Evolutionary conservation across 352 stramenopile species (phyloP).

Genomic region (Detonula confervacea): DNA sequence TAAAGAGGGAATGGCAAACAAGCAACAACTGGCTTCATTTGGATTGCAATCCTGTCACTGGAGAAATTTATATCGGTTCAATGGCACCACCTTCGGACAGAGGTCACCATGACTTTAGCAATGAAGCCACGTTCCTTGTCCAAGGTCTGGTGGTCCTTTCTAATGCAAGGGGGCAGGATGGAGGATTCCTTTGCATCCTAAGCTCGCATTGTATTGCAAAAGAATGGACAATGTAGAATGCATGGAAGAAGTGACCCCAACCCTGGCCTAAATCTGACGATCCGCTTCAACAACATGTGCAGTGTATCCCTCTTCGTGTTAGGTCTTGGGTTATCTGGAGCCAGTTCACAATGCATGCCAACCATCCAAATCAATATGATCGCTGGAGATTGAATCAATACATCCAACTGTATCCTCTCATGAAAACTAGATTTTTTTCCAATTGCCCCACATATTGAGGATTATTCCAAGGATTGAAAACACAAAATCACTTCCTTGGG

Average conservation of each 20-base stretch:
- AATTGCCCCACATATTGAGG: neutral
- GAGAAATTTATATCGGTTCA: neutral
- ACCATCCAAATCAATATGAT: neutral
- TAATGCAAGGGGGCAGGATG: neutral
- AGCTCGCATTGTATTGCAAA: neutral
- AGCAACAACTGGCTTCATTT: neutral
- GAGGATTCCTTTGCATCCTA: neutral
- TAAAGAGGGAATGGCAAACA: neutral
- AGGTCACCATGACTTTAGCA: neutral
- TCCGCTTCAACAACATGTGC: neutral
- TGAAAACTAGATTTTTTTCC: neutral
- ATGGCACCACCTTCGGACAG: neutral
- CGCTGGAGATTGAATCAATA: constrained; percentile 1
- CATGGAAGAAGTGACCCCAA: neutral
- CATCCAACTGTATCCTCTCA: neutral
- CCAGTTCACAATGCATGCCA: neutral
- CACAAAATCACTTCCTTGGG: neutral
- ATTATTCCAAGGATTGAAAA: neutral
- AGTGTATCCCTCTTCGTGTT: neutral
- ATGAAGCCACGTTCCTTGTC: neutral
- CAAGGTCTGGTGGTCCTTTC: neutral
- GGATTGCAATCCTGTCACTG: neutral
- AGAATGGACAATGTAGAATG: neutral
- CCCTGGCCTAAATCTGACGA: neutral
- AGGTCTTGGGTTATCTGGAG: neutral